Evolutionary conservation across 2,329 filamentous ascomycete species (phyloP).

Genomic region (Thelonectria olida): DNA sequence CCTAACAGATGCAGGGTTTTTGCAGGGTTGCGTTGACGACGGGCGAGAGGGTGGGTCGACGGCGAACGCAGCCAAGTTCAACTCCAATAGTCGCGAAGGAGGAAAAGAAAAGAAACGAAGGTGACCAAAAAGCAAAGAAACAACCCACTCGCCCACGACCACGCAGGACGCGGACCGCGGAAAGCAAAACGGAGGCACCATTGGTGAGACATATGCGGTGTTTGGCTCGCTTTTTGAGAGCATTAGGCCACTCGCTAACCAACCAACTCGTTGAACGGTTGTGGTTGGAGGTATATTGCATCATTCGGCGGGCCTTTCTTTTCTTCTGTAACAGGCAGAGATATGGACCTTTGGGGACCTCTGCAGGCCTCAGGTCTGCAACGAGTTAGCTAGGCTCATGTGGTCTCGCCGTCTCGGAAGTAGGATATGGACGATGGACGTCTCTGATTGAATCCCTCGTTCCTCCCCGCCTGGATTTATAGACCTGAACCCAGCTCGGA

Average conservation of each 20-base stretch:
- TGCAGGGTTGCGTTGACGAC: constrained; percentile 32
- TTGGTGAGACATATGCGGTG: constrained; percentile 37
- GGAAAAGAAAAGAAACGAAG: constrained; percentile 27
- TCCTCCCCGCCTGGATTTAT: neutral
- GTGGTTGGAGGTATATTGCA: constrained; percentile 35
- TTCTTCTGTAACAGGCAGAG: constrained; percentile 27
- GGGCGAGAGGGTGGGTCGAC: constrained; percentile 38
- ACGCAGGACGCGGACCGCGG: constrained; percentile 27
- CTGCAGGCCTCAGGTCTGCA: constrained; percentile 17
- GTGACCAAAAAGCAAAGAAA: constrained; percentile 30
- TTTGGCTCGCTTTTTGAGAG: constrained; percentile 30
- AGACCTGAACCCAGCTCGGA: neutral
- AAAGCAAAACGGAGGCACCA: constrained; percentile 23
- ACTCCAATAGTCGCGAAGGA: constrained; percentile 21
- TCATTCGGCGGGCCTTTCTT: constrained; percentile 33
- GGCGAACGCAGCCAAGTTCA: constrained; percentile 23
- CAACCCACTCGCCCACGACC: constrained; percentile 23
- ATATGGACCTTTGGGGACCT: constrained; percentile 24
- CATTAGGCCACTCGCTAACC: constrained; percentile 26
- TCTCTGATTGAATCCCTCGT: neutral
- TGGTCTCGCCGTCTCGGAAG: constrained; percentile 21
- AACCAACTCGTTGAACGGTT: constrained; percentile 30
- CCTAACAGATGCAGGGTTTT: constrained; percentile 1
- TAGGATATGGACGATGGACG: no score
- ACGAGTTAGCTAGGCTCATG: constrained; percentile 14